Evolutionary conservation across 2,329 filamentous ascomycete genomes (phyloP), one percentile per base, ranked within the genome.

Genomic region (Hypoxylon sp.): DNA sequence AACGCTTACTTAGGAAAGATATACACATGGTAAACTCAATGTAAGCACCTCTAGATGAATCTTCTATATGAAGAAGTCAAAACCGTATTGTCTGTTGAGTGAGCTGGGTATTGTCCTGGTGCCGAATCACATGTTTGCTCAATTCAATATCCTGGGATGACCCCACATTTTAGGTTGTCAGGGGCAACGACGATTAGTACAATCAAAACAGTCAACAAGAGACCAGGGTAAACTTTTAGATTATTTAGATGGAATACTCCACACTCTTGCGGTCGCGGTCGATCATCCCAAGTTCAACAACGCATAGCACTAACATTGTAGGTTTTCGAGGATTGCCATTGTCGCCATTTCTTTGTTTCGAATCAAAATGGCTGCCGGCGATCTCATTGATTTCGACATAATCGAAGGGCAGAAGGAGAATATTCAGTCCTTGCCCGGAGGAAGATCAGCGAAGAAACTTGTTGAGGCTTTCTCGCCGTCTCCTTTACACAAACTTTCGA

Each of bases 381-480:
- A 90, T 72, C 80, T 89, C 41, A 88, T 91, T 77, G 83, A 89
- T 82, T 98, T 99, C 82, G 92, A 97, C 75, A 88, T 98, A 70
- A 98, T 99, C 81, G 96, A 99, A 82, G 89, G 88, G 50, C 94
- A 98, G 75, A 99, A 99, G 82, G 96, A 99, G 82, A 99, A 99
- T 81, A 98, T 99, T 62, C 94, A 98, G 80, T 90, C 94, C 21
- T 86, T 99, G 11, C 94, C 95, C 14, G 92, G 93, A 69, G 96
- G 87, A 21, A 85, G 96, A 71, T 98, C 95, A 43, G 96, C 95
- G 49, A 93, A 90, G 82, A 94, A 96, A 59, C 90, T 99, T 56
- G 94, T 91, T 30, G 88, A 94, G 60, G 88, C 93, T 32, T 94
- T 93, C 86, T 91, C 94, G 68, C 85, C 92, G 60, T 85, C 87